Evolutionary conservation across 805 yeast genomes (phyloP), one percentile per base, ranked within the genome.

Genomic region (Jamesozyma gamospora): DNA sequence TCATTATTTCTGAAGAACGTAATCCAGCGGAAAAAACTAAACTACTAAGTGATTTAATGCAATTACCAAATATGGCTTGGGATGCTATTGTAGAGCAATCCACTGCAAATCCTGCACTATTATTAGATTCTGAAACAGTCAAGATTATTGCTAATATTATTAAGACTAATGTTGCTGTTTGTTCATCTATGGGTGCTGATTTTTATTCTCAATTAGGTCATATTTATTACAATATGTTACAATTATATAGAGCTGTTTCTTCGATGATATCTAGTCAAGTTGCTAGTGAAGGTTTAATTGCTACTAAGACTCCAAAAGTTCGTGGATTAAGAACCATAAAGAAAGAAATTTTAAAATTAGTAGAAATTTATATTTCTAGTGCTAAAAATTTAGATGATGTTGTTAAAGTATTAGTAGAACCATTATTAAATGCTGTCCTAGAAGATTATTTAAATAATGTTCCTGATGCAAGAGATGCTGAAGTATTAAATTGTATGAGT

Each of bases 381-480:
- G 92, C 95, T 9, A 88, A 81, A 50, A 80, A 85, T 55, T 67
- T 71, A 43, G 84, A 85, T 42, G 85, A 82, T 50, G 77, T 87
- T 39, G 92, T 82, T 21, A 68, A 76, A 32, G 82, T 80, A 46
- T 70, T 92, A 48, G 76, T 86, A 3, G 82, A 82, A 44, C 90
- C 92, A 24, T 66, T 90, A 52, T 74, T 92, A 43, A 70, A 70
- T 26, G 81, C 95, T 0, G 84, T 84, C 10, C 71, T 92, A 47
- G 87, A 80, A 39, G 97, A 92, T 62, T 92, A 92, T 65, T 77
- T 73, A 50, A 63, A 75, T 7, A 81, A 81, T 53, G 90, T 84
- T 15, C 92, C 96, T 4, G 94, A 84, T 62, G 94, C 95, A 9
- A 79, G 96, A 57, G 97, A 92, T 64, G 94, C 95, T 7, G 98